A percentile compares a stretch with the other conserved stretches of the same genome.
Evolutionary conservation across 345 rosid species (phyloP).

Genomic region (Syzygium aqueum): DNA sequence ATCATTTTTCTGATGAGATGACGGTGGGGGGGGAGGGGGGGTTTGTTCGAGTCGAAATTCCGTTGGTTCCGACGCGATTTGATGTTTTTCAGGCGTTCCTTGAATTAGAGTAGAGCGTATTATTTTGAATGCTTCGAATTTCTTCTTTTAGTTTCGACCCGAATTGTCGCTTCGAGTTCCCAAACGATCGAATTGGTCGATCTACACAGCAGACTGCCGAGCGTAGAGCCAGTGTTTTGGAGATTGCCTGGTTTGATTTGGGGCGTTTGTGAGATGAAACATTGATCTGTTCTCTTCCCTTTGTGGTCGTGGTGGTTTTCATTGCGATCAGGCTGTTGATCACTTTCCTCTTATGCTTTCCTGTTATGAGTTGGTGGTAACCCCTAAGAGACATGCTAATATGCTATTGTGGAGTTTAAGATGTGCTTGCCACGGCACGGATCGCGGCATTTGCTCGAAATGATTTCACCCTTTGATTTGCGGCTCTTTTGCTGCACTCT

Average conservation of each 20-base stretch:
- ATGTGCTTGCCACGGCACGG: neutral
- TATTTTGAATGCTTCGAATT: neutral
- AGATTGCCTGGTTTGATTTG: neutral
- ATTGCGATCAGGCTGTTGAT: neutral
- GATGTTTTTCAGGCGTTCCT: neutral
- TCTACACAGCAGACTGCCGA: neutral
- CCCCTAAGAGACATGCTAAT: neutral
- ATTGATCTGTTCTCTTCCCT: neutral
- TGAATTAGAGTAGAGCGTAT: neutral
- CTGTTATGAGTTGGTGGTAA: neutral
- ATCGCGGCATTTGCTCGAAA: neutral
- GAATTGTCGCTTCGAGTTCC: neutral
- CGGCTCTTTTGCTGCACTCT: neutral
- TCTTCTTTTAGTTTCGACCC: neutral
- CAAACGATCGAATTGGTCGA: neutral
- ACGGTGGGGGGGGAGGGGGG: no score
- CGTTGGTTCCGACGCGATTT: neutral
- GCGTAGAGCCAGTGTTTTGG: neutral
- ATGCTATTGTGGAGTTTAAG: neutral
- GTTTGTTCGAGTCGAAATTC: neutral
- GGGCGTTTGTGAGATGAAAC: neutral
- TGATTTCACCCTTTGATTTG: neutral
- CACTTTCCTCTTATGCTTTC: neutral
- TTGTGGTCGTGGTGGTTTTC: neutral
- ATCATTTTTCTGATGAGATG: neutral